A percentile compares a stretch with the other conserved stretches of the same genome.
These are phyloP conservation scores for Cercospora janseana DNA, from an alignment of 2,329 filamentous ascomycete species.

Conservation along the genomic window DNA sequence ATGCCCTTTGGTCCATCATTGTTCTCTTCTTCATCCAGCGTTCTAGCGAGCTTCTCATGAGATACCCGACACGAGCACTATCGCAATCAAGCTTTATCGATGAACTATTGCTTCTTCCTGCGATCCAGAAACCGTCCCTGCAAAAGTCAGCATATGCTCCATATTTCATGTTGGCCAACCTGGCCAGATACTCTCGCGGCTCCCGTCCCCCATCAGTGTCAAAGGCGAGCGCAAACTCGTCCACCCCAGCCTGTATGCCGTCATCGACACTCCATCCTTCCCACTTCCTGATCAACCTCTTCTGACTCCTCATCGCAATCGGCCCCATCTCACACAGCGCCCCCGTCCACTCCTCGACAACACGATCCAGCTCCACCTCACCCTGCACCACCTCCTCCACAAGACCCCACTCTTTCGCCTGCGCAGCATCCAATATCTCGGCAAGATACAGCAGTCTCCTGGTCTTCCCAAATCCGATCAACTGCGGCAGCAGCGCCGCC, in stretches of 20 bases:
- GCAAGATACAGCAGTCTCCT: slow-evolving; percentile 40
- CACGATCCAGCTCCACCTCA: slow-evolving; percentile 32
- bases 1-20: no score
- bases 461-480: slow-evolving; percentile 42
- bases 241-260: slow-evolving; percentile 28
- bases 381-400: slow-evolving; percentile 39
- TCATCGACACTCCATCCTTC: slow-evolving; percentile 29
- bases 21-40: no score
- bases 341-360: slow-evolving; percentile 37
- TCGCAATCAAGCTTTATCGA: not conserved
- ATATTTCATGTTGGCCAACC: not conserved
- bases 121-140: slow-evolving; percentile 1
- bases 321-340: slow-evolving; percentile 36
- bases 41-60: no score
- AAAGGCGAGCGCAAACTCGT: slow-evolving; percentile 26
- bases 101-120: not conserved
- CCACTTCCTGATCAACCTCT: slow-evolving; percentile 33
- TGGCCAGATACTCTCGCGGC: slow-evolving; percentile 29
- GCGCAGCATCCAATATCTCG: slow-evolving; percentile 37
- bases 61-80: no score
- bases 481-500: slow-evolving; percentile 39
- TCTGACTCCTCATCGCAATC: slow-evolving; percentile 38
- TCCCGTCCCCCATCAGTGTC: slow-evolving; percentile 28
- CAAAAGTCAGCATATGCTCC: not conserved
- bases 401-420: slow-evolving; percentile 40